phyloP scores from a whole-genome alignment of 2,329 filamentous ascomycete genomes.

The Phialocephala sp. region DNA sequence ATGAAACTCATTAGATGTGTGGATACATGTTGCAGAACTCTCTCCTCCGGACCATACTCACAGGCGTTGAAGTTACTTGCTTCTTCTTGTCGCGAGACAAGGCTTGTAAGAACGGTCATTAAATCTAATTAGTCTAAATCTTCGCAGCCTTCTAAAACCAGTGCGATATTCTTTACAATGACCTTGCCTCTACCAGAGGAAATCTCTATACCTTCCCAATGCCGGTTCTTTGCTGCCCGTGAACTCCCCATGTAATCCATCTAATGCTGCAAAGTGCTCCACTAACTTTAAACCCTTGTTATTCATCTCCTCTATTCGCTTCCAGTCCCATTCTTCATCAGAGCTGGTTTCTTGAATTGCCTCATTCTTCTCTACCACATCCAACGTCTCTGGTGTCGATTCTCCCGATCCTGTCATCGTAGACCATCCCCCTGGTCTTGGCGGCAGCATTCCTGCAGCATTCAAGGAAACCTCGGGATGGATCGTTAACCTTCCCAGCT shows the following conservation, averaged over 20 bases:
- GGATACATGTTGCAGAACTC: too few species aligned
- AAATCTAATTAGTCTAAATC: conserved; percentile 4
- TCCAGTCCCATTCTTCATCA: conserved; percentile 59
- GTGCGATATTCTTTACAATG: neutral
- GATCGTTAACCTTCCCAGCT: conserved; percentile 81
- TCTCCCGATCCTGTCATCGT: conserved; percentile 42
- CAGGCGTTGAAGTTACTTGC: neutral
- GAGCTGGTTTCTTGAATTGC: conserved; percentile 18
- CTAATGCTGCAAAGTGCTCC: conserved; percentile 61
- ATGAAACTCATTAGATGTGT: too few species aligned
- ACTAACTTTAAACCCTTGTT: conserved; percentile 61
- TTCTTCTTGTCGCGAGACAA: neutral
- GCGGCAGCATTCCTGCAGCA: conserved; percentile 75
- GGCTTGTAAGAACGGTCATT: neutral
- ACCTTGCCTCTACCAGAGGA: conserved; percentile 31
- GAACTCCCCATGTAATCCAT: conserved; percentile 52
- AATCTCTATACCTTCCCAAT: conserved; percentile 42
- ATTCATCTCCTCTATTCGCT: conserved; percentile 59
- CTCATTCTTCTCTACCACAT: conserved; percentile 18
- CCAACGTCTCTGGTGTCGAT: conserved; percentile 34
- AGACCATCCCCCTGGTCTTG: conserved; percentile 70
- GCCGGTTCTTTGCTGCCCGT: conserved; percentile 41
- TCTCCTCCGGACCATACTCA: neutral
- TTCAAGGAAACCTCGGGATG: conserved; percentile 78
- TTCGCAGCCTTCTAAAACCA: neutral